Conservation (phyloP, 306 rosid species). For the Rubus idaeus region DNA sequence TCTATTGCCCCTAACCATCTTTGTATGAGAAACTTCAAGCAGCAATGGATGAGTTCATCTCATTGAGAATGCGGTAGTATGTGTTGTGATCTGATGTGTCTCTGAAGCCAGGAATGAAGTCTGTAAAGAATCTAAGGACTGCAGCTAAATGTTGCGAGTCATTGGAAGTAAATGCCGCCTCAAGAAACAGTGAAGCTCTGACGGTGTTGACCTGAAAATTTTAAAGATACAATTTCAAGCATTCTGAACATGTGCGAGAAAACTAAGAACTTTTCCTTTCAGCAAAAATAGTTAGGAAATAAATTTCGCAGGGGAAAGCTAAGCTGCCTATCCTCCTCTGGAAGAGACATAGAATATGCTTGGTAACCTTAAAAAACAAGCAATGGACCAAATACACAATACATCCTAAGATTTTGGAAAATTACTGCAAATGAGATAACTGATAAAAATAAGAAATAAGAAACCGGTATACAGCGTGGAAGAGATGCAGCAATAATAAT, state of each 20-base stretch:
- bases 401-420: neutral
- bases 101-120: slow-evolving; percentile 75
- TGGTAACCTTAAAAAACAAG: neutral
- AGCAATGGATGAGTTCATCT: slow-evolving; percentile 61
- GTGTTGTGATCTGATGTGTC: slow-evolving; percentile 65
- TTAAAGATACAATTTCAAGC: slow-evolving; percentile 3
- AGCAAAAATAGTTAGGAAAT: neutral
- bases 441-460: neutral
- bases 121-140: slow-evolving; percentile 77
- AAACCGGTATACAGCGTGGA: neutral
- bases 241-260: neutral
- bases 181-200: slow-evolving; percentile 85
- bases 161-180: slow-evolving; percentile 66
- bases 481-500: neutral
- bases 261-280: neutral
- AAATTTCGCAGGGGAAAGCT: neutral
- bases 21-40: slow-evolving; percentile 36
- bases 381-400: neutral
- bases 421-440: too few species aligned
- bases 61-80: slow-evolving; percentile 67
- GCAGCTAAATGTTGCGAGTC: slow-evolving; percentile 82
- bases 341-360: neutral
- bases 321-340: neutral
- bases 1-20: neutral
- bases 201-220: slow-evolving; percentile 71